Evolutionary conservation across 768 basidiomycete genomes (phyloP), one percentile per base, ranked within the genome.

Genomic region (Rickenella mellea): DNA sequence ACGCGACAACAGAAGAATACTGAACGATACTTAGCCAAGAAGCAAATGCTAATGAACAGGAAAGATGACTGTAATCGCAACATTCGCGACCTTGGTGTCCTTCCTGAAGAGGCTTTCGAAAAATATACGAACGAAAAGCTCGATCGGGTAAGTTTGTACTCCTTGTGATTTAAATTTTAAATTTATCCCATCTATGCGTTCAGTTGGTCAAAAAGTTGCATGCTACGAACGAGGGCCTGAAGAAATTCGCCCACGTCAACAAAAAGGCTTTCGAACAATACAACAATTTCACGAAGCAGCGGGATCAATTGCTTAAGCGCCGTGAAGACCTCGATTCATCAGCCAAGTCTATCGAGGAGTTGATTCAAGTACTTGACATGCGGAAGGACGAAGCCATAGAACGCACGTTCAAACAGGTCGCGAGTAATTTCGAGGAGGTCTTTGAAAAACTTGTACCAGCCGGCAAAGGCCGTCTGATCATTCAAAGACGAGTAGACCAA

Each of bases 241-340:
- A 96, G 61, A 94, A 92, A 60, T 99, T 93, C 54, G 88, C 91
- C 0, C 92, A 97, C 56, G 94, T 98, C 48, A 99, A 99, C 70
- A 99, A 99, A 71, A 97, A 98, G 56, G 96, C 94, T 1, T 94
- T 94, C 56, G 96, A 99, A 59, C 94, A 98, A 59, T 98, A 96
- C 67, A 88, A 77, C 59, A 93, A 90, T 57, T 98, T 98, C 60
- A 96, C 93, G 6, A 97, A 94, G 57, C 94, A 98, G 59, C 83
- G 93, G 1, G 93, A 98, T 56, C 85, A 91, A 51, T 76, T 97
- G 3, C 60, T 86, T 31, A 72, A 81, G 46, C 83, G 96, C 4
- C 76, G 92, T 7, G 84, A 89, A 49, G 96, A 98, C 57, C 70
- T 98, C 24, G 93, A 97, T 50, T 82, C 78, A 44, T 92, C 90